Evolutionary conservation across 768 basidiomycete genomes (phyloP).

Genomic region (Termitomyces sp.): DNA sequence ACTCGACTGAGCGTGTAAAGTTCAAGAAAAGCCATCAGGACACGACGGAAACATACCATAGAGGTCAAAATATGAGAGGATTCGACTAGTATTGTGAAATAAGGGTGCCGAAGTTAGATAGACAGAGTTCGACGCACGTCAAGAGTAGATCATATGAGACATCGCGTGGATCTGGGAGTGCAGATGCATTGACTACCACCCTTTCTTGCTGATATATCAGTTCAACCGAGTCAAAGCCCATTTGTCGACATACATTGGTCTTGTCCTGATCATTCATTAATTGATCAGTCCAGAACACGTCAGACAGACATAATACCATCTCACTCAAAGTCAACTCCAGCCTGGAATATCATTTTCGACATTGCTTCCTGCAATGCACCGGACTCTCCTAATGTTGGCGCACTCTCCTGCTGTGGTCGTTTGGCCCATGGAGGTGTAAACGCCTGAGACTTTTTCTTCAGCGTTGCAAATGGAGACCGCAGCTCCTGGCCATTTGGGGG

Average conservation of each 20-base stretch:
- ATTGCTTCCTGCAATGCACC: slow-evolving; percentile 64
- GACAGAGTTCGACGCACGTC: slow-evolving; percentile 40
- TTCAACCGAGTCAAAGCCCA: slow-evolving; percentile 1
- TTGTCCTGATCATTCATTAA: slow-evolving; percentile 46
- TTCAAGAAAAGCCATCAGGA: neutral
- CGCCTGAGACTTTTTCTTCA: slow-evolving; percentile 28
- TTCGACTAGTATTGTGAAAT: slow-evolving; percentile 41
- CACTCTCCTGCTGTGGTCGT: slow-evolving; percentile 22
- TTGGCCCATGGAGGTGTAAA: slow-evolving; percentile 52
- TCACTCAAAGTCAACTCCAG: slow-evolving; percentile 87
- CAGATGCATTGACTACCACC: slow-evolving; percentile 80
- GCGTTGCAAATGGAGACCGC: slow-evolving; percentile 13
- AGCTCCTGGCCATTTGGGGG: slow-evolving; percentile 24
- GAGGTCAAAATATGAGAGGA: slow-evolving; percentile 73
- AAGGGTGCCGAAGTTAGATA: slow-evolving; percentile 2
- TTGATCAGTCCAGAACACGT: neutral
- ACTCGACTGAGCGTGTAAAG: slow-evolving; percentile 53
- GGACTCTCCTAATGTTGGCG: slow-evolving; percentile 39
- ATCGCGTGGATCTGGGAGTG: slow-evolving; percentile 72
- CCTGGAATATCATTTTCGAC: slow-evolving; percentile 75
- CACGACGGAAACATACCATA: slow-evolving; percentile 47
- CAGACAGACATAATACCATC: slow-evolving; percentile 20
- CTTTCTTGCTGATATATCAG: slow-evolving; percentile 30
- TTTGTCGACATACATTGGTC: slow-evolving; percentile 68
- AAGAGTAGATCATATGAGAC: slow-evolving; percentile 77